Evolutionary conservation across 306 rosid species (phyloP), one percentile per base, ranked within the genome.

Genomic region (Mucuna pruriens): DNA sequence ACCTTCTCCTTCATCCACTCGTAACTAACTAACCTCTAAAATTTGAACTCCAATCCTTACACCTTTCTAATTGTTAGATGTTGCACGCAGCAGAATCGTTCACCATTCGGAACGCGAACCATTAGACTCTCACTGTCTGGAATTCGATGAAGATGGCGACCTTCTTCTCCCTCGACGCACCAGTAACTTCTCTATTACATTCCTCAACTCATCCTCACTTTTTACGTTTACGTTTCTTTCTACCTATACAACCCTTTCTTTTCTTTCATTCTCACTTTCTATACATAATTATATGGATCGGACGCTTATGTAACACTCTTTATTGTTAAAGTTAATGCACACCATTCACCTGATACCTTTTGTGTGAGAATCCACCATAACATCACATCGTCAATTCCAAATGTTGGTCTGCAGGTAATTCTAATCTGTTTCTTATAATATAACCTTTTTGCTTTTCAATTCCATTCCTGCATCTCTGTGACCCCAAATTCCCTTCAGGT

Each of bases 371-470:
- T 95, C 76, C 97, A 83, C 86, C 99, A 95, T 83, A 89, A 86
- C 85, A 88, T 93, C 85, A 90, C 97, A 58, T 90, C 99, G 9
- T 88, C 92, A 9, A 88, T 93, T 85, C 95, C 95, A 40, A 86
- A 85, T 77, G 99, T 95, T 76, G 98, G 99, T 71, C 87, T 93
- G 66, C 99, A 95, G 91, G 99, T 93, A 80, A 85, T 58, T 66
- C 25, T 73, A 36, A 51, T 64, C 20, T 67, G 46, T 77, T 81
- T 55, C 76, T 75, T 7, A 7, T 64, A 22, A 48, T 4, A 3
- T 55, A 1, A 8, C 39, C 22, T 55, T 80, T 49, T 65, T 25
- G 29, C 1, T 23, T 76, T 58, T 69, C 3, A 9, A 44, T 71
- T 38, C 54, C 39, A 76, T 39, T 6, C 42, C 33, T 52, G 49